Percentiles rank a stretch among this genome's conserved stretches.
Evolutionary conservation across 805 yeast species (phyloP).

Genomic region (Jamesozyma lodderae): DNA sequence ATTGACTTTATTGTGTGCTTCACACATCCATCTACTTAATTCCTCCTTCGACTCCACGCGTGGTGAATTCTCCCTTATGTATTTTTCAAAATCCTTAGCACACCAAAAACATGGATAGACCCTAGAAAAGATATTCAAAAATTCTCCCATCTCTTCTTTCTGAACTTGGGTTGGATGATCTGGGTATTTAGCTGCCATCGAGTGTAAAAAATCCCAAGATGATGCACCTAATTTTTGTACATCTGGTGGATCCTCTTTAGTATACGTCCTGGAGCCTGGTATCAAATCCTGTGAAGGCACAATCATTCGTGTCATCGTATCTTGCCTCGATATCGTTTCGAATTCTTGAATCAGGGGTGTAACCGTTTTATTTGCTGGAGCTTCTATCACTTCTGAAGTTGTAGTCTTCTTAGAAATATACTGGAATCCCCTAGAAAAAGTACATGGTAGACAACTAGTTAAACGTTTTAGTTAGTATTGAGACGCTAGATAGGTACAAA

Average conservation of each 20-base stretch:
- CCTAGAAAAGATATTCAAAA: slow-evolving; percentile 61
- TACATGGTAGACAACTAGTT: slow-evolving; percentile 75
- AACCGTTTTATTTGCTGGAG: no score
- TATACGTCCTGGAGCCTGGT: slow-evolving; percentile 27
- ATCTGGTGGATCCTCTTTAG: slow-evolving; percentile 76
- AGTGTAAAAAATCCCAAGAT: slow-evolving; percentile 87
- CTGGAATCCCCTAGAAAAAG: slow-evolving; percentile 67
- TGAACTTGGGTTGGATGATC: slow-evolving; percentile 50
- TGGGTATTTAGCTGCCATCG: slow-evolving; percentile 87
- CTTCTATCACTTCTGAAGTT: not conserved
- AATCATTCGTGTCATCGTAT: not conserved
- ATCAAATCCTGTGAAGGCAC: slow-evolving; percentile 38
- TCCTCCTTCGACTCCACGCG: slow-evolving; percentile 61
- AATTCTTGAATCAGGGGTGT: not conserved
- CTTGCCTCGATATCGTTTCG: slow-evolving; percentile 31
- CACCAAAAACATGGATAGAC: slow-evolving; percentile 94
- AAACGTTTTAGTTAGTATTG: slow-evolving; percentile 14
- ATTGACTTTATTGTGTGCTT: slow-evolving; percentile 91
- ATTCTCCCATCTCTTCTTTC: slow-evolving; percentile 63
- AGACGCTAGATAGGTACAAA: not conserved
- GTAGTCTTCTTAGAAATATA: slow-evolving; percentile 9
- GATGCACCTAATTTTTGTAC: slow-evolving; percentile 71
- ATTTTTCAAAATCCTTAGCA: slow-evolving; percentile 72
- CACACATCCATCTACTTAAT: slow-evolving; percentile 87
- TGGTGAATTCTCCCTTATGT: slow-evolving; percentile 47